phyloP scores from a whole-genome alignment of 768 basidiomycete species.

The Ramaria sp. region DNA sequence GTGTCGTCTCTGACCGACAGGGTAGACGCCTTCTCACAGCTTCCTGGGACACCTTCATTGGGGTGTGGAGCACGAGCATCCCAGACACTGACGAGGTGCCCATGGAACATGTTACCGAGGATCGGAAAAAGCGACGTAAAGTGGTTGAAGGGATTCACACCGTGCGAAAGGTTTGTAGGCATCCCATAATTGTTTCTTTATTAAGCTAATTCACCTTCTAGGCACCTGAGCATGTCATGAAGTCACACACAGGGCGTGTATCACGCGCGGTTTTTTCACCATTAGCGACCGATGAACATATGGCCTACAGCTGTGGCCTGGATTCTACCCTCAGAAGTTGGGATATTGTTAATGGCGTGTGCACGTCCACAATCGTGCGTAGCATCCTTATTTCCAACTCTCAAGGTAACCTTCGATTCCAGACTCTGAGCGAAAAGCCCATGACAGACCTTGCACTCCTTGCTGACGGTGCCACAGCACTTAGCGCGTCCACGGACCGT shows the following conservation, averaged over 20 bases:
- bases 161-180: constrained; percentile 34
- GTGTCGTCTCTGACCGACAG: constrained; percentile 42
- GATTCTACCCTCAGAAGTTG: constrained; percentile 86
- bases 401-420: not conserved
- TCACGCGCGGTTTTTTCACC: constrained; percentile 55
- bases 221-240: constrained; percentile 62
- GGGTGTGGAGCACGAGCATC: constrained; percentile 63
- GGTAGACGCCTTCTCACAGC: constrained; percentile 67
- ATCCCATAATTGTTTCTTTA: constrained; percentile 6
- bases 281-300: constrained; percentile 18
- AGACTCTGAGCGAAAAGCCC: constrained; percentile 66
- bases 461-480: constrained; percentile 32
- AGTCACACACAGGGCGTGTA: constrained; percentile 76
- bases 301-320: constrained; percentile 72
- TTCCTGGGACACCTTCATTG: constrained; percentile 82
- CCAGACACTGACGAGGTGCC: constrained; percentile 55
- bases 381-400: not conserved
- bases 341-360: constrained; percentile 75
- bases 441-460: constrained; percentile 52
- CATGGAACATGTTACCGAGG: constrained; percentile 27
- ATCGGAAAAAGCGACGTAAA: constrained; percentile 60
- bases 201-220: constrained; percentile 8
- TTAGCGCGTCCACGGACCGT: constrained; percentile 66
- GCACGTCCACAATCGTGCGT: constrained; percentile 58
- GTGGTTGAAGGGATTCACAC: constrained; percentile 26